Evolutionary conservation across 208 protist species (phyloP), one percentile per base, ranked within the genome.

Genomic region (Vickermania ingenoplastis): DNA sequence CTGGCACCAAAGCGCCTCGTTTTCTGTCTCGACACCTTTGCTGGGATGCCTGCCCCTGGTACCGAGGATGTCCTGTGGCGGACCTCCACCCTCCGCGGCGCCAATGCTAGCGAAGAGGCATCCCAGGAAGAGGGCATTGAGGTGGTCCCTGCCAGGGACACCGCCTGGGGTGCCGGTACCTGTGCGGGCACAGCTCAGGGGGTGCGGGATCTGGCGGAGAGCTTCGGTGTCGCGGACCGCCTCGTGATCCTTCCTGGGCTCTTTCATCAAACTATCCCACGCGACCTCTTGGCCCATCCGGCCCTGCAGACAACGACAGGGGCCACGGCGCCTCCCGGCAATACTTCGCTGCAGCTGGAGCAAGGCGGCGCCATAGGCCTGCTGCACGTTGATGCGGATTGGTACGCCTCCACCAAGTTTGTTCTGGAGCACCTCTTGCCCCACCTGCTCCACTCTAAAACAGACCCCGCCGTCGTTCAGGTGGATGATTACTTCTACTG

Each of bases 401-500:
- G 83, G 83, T 91, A 93, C 64, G 72, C 72, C 25, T 89, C 86
- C 14, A 88, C 77, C 23, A 69, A 62, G 41, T 69, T 53, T 31
- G 73, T 61, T 7, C 62, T 92, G n/a, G 62, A 73, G 4, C 54
- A 73, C 29, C 36, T 80, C 17, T 63, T 75, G 41, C 79, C 74
- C 0, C 52, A 65, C 5, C 69, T 87, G 63, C 27, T 50, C 11
- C 60, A 36, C 21, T 7, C 50, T 13, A 5, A 21, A 5, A 27
- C 5, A 41, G 54, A 24, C 26, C 54, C 13, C n/a, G 54, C 24
- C 1, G 29, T 86, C 27, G 80, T 90, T 49, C 86, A 93, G 59
- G 70, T 89, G 36, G 82, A 93, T 57, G 86, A 90, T 63, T 93
- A 93, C 57, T 54, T 89, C 67, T 90, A 90, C 66, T 93, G 82